Base-by-base conservation (phyloP, 805 yeast species). In the Saccharomycopsis capsularis region DNA sequence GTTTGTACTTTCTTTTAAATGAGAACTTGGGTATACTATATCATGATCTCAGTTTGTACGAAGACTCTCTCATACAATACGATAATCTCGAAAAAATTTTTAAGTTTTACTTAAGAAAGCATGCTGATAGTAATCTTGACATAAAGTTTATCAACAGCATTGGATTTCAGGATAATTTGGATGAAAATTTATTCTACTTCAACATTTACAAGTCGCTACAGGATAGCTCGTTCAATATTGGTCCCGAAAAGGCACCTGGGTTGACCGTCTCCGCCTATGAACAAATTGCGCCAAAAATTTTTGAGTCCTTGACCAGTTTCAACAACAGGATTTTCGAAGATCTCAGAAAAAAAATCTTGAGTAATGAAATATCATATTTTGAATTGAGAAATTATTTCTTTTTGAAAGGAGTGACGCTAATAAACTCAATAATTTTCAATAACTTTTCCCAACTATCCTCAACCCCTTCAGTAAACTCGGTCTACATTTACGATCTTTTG, bases 21-120 rank as follows among this genome's bases (percentile, higher is more conserved):
- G 77, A 79, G 47, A 71, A 73, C 4, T 60, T 80, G 39, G 82
- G 82, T 0, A 62, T 71, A 29, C 67, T 78, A 2, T 71, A 77
- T 48, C 75, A 74, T 47, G 74, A 74, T 41, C 69, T 86, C 66
- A 71, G 73, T 23, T 70, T 84, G 22, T 63, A 69, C 23, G 83
- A 81, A 24, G 90, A 85, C 46, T 73, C 91, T 0, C 59, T 82
- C 32, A 63, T 60, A 3, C 70, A 74, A 21, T 82, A 78, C 54
- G 73, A 75, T 29, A 68, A 66, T 25, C 56, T 85, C 4, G 68
- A 70, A 16, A 50, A 56, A 1, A 54, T 63, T 5, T 67, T 68
- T 27, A 56, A 60, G 27, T 57, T 49, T 30, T 57, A 50, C 30
- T 52, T 47, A 40, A 50, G 51, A 3, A 27, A 43, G 3, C 42